Evolutionary conservation across 768 basidiomycete species (phyloP).

Genomic region (Naganishia onofrii): DNA sequence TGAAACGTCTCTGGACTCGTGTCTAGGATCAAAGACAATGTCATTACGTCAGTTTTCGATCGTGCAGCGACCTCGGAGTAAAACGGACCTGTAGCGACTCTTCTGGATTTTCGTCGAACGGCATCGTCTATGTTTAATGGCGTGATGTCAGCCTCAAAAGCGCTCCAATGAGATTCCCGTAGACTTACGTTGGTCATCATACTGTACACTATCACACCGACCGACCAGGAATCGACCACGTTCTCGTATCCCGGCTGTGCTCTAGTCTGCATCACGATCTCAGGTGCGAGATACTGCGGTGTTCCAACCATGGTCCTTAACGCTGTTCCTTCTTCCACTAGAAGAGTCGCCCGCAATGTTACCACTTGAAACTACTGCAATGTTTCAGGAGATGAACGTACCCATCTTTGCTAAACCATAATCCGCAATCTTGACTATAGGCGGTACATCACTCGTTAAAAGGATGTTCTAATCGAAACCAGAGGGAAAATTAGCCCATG

Average conservation of each 20-base stretch:
- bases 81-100: conserved; percentile 58
- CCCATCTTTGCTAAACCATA: conserved; percentile 87
- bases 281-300: conserved; percentile 54
- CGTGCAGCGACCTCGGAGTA: neutral
- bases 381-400: conserved; percentile 6
- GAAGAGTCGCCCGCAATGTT: neutral
- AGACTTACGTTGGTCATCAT: conserved; percentile 59
- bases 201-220: conserved; percentile 87
- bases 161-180: neutral
- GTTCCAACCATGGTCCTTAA: conserved; percentile 85
- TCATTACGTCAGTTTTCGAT: neutral
- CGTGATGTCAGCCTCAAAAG: conserved; percentile 51
- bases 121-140: conserved; percentile 67
- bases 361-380: neutral
- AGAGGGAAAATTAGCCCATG: neutral
- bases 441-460: conserved; percentile 65
- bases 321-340: conserved; percentile 30
- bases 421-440: conserved; percentile 83
- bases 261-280: conserved; percentile 70
- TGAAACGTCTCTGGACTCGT: conserved; percentile 39
- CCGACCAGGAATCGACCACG: conserved; percentile 92
- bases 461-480: conserved; percentile 7
- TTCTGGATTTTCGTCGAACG: conserved; percentile 75
- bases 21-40: neutral
- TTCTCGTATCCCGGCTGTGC: conserved; percentile 68